Percentiles rank a stretch among this genome's conserved stretches.
Conservation (phyloP, 345 rosid genomes). For the Arabidopsis arenosa region DNA sequence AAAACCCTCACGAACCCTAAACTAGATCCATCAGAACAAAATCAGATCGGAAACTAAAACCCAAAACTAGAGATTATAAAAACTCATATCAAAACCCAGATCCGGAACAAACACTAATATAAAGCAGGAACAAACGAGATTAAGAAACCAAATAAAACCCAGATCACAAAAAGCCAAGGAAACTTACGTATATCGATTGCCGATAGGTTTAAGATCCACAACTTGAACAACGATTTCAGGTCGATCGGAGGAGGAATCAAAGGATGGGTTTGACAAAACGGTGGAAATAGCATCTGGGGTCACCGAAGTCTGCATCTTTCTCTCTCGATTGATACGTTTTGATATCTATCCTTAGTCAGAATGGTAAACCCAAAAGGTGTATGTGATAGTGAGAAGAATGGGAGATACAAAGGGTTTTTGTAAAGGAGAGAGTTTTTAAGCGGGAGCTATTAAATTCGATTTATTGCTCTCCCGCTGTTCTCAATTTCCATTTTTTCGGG, state of each 20-base stretch:
- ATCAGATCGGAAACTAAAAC: not conserved
- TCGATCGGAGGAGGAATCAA: slow-evolving; percentile 59
- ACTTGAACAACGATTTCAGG: slow-evolving; percentile 74
- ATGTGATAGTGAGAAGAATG: not conserved
- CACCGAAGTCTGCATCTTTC: slow-evolving; percentile 53
- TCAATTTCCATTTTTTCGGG: not conserved
- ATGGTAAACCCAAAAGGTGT: not conserved
- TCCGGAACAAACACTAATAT: not conserved
- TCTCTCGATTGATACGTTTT: not conserved
- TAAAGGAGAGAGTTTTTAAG: slow-evolving; percentile 7
- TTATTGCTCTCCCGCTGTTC: slow-evolving; percentile 14
- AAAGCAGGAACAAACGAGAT: not conserved
- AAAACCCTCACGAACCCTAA: not conserved
- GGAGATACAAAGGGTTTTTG: slow-evolving; percentile 18
- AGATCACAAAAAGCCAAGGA: not conserved
- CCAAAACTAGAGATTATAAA: not conserved
- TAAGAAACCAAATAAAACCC: not conserved
- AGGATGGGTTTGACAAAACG: slow-evolving; percentile 64
- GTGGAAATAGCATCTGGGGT: slow-evolving; percentile 67
- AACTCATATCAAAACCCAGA: slow-evolving; percentile 6
- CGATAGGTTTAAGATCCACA: slow-evolving; percentile 79
- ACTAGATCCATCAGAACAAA: slow-evolving; percentile 15
- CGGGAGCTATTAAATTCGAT: slow-evolving; percentile 38
- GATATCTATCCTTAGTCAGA: not conserved
- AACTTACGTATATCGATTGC: slow-evolving; percentile 75